phyloP scores from a whole-genome alignment of 2,329 filamentous ascomycete species.

The Fusarium sp. region DNA sequence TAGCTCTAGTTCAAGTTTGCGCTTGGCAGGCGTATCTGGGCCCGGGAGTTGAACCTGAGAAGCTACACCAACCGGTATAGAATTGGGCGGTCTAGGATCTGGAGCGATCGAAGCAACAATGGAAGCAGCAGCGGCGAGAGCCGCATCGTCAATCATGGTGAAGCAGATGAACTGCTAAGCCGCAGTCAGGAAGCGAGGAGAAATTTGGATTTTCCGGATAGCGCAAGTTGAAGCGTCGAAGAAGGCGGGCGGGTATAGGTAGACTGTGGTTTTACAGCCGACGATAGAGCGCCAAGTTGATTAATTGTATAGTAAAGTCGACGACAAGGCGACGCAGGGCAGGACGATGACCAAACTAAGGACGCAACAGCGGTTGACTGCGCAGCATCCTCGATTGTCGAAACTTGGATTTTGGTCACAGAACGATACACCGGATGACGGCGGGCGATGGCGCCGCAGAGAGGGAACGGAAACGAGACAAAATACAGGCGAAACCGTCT shows the following conservation, averaged over 20 bases:
- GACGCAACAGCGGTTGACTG: slow-evolving; percentile 30
- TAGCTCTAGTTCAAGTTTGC: slow-evolving; percentile 83
- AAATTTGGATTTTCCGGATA: slow-evolving; percentile 5
- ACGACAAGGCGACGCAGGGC: slow-evolving; percentile 14
- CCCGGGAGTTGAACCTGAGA: slow-evolving; percentile 79
- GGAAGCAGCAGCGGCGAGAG: slow-evolving; percentile 64
- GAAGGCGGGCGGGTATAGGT: slow-evolving; percentile 8
- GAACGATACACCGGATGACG: slow-evolving; percentile 25
- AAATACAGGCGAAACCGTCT: slow-evolving; percentile 12
- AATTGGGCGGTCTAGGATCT: slow-evolving; percentile 54
- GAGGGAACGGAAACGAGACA: slow-evolving; percentile 7
- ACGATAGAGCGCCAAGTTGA: slow-evolving; percentile 12
- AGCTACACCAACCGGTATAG: slow-evolving; percentile 56
- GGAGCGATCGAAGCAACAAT: slow-evolving; percentile 64
- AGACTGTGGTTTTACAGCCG: slow-evolving; percentile 14
- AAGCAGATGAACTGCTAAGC: slow-evolving; percentile 41
- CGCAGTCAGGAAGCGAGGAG: slow-evolving; percentile 42
- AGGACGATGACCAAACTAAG: slow-evolving; percentile 33
- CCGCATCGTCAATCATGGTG: slow-evolving; percentile 65
- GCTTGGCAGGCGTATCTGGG: slow-evolving; percentile 78
- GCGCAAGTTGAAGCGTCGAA: slow-evolving; percentile 23
- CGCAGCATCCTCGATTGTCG: slow-evolving; percentile 38
- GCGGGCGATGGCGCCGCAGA: slow-evolving; percentile 28
- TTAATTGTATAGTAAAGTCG: slow-evolving; percentile 15
- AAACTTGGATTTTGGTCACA: slow-evolving; percentile 16